Conservation (phyloP, 1,139 yeast genomes). For the Pichia sp. region DNA sequence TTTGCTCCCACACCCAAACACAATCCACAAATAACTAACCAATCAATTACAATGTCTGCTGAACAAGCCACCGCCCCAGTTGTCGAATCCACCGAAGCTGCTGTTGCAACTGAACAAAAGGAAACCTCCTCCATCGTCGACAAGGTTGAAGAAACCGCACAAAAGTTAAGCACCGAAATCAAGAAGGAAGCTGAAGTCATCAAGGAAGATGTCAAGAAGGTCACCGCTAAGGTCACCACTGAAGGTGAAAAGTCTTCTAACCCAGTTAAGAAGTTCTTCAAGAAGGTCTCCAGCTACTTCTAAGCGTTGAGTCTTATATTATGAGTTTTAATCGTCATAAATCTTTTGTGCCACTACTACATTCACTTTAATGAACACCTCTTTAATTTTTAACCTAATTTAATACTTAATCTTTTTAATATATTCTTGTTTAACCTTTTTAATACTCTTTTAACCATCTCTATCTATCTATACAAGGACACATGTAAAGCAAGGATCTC, state of each 20-base stretch:
- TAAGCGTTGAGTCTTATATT: neutral
- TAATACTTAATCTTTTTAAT: slow-evolving; percentile 1
- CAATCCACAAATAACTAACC: neutral
- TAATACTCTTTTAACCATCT: neutral
- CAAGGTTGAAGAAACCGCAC: slow-evolving; percentile 16
- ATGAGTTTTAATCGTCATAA: too few relatives aligned
- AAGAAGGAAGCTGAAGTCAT: slow-evolving; percentile 18
- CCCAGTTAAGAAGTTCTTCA: slow-evolving; percentile 20
- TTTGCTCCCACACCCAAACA: neutral
- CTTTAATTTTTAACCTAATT: too few relatives aligned
- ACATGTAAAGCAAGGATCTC: too few relatives aligned
- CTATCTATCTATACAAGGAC: neutral
- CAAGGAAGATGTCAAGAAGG: slow-evolving; percentile 19
- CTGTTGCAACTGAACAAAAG: slow-evolving; percentile 16
- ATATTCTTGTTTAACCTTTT: slow-evolving; percentile 1
- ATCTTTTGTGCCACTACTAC: neutral
- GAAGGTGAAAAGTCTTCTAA: slow-evolving; percentile 17
- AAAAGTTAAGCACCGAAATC: slow-evolving; percentile 10
- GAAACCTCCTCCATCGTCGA: slow-evolving; percentile 12
- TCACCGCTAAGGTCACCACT: slow-evolving; percentile 16
- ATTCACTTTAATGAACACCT: too few relatives aligned
- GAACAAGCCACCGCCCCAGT: slow-evolving; percentile 13
- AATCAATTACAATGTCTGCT: slow-evolving; percentile 9
- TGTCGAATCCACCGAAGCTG: slow-evolving; percentile 16
- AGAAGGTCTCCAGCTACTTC: slow-evolving; percentile 16